phyloP scores from a whole-genome alignment of 2,329 filamentous ascomycete genomes.

The Colletotrichum orchidophilum region DNA sequence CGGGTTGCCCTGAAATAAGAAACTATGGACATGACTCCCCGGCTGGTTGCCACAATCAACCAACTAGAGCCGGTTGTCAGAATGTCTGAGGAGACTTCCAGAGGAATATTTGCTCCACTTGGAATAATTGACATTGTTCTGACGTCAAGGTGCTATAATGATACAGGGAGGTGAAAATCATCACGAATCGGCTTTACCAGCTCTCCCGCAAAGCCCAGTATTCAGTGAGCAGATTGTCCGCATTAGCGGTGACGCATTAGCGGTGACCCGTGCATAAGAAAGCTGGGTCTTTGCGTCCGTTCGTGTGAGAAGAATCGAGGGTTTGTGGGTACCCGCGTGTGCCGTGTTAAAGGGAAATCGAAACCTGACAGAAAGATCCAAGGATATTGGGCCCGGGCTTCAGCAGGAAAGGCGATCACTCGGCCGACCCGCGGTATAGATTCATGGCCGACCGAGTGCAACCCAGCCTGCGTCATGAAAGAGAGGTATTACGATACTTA shows the following conservation, averaged over 20 bases:
- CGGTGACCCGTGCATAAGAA: neutral
- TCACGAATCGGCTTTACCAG: neutral
- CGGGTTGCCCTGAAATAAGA: neutral
- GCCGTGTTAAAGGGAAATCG: too few relatives aligned
- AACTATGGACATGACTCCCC: neutral
- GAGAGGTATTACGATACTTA: neutral
- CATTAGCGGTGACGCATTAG: neutral
- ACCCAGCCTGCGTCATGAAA: neutral
- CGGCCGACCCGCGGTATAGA: constrained; percentile 7
- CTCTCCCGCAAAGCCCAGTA: neutral
- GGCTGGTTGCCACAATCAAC: neutral
- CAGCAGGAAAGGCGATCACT: neutral
- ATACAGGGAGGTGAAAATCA: neutral
- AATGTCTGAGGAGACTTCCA: neutral
- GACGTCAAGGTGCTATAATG: constrained; percentile 6
- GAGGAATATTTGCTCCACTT: neutral
- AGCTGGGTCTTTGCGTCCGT: neutral
- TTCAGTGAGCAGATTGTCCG: too few relatives aligned
- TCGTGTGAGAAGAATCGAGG: neutral
- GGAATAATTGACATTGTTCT: neutral
- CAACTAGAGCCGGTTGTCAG: neutral
- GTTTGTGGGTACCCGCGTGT: too few relatives aligned
- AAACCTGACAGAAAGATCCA: neutral
- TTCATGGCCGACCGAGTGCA: neutral
- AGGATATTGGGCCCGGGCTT: neutral